Base-by-base conservation (phyloP, 371 early-diverging fungal species). In the Zancudomyces culisetae region DNA sequence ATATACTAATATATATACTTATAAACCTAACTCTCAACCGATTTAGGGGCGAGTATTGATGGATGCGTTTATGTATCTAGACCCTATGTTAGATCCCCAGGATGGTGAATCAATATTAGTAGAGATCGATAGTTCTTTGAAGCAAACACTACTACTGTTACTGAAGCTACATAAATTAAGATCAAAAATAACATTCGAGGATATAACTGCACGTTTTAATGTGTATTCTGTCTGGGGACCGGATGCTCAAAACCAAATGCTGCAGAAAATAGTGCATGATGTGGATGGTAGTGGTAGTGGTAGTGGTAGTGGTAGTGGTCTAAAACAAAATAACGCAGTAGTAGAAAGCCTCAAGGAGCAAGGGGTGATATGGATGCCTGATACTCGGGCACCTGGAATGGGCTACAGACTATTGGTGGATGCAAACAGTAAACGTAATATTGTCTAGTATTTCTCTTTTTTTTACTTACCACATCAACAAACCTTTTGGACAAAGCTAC, bases 1-100 rank as follows among this genome's bases (percentile, higher is more conserved):
- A n/a, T n/a, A n/a, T n/a, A n/a, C n/a, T n/a, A n/a, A n/a, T n/a
- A n/a, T n/a, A n/a, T n/a, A n/a, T n/a, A n/a, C n/a, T n/a, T n/a
- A n/a, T n/a, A n/a, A n/a, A n/a, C n/a, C n/a, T n/a, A n/a, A n/a
- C n/a, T n/a, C n/a, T n/a, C n/a, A n/a, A n/a, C n/a, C 76, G 20
- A 81, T 90, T 29, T 81, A 87, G 77, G 88, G 97, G 1, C 76
- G 97, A 41, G 75, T 94, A 53, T 63, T 95, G 13, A 83, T 72
- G 53, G 97, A 96, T 60, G 81, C 81, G 3, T 89, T 96, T 57
- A 76, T 95, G 27, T 86, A 93, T 58, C n/a, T n/a, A n/a, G n/a
- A n/a, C n/a, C n/a, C n/a, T n/a, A n/a, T n/a, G n/a, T n/a, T n/a
- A n/a, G n/a, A n/a, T n/a, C 86, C 85, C 1, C 55, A 69, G 35